A percentile compares a stretch with the other conserved stretches of the same genome.
Conservation (phyloP, 306 rosid species). For the Benincasa hispida region DNA sequence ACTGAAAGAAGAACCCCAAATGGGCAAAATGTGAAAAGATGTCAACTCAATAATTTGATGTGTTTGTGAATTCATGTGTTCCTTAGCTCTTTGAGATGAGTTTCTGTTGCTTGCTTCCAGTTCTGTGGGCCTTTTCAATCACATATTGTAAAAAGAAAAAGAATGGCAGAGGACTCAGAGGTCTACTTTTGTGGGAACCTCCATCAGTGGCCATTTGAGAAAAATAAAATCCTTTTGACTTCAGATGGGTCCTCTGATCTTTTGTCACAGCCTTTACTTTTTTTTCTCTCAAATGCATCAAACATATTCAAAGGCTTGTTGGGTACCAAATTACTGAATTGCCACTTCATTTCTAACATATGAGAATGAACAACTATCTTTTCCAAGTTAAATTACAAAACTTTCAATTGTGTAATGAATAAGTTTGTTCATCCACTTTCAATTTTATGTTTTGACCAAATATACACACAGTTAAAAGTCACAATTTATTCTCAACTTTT, state of each 20-base stretch:
- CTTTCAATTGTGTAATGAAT: no score
- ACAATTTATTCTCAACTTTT: no score
- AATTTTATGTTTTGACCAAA: no score
- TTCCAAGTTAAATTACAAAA: background rate
- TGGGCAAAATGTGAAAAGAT: background rate
- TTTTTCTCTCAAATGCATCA: constrained; percentile 27
- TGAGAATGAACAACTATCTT: no score
- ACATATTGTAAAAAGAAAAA: background rate
- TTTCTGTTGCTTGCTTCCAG: background rate
- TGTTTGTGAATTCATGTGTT: background rate
- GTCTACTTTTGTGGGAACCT: constrained; percentile 22
- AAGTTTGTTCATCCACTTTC: no score
- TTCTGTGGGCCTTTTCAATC: constrained; percentile 6
- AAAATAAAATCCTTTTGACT: constrained; percentile 16
- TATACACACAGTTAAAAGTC: no score
- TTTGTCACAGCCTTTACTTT: constrained; percentile 18
- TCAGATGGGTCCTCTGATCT: constrained; percentile 33
- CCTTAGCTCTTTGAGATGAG: background rate
- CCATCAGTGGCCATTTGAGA: background rate
- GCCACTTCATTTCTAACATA: constrained; percentile 8
- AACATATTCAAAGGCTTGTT: constrained; percentile 51
- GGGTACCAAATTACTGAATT: constrained; percentile 37
- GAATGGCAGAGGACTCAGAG: constrained; percentile 12
- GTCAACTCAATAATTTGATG: background rate
- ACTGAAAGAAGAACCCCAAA: background rate